Conservation (phyloP, 495 filamentous ascomycete genomes). For the Parathielavia hyrcaniae region DNA sequence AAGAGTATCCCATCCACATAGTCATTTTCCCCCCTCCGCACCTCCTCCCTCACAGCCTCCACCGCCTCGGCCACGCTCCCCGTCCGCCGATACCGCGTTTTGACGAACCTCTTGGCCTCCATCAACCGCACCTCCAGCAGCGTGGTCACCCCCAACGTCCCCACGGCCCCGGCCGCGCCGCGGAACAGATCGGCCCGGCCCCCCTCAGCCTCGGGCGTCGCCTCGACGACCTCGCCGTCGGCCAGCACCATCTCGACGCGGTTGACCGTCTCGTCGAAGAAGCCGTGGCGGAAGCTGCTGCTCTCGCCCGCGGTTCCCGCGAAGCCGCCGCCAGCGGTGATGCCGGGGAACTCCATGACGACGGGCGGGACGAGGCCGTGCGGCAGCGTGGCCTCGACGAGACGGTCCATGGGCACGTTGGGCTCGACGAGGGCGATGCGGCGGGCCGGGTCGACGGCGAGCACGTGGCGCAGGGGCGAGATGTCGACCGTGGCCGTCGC, state of each 20-base stretch:
- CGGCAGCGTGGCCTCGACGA: constrained; percentile 48
- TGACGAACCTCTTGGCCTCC: constrained; percentile 46
- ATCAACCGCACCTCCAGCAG: constrained; percentile 51
- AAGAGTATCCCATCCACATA: constrained; percentile 48
- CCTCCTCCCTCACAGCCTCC: constrained; percentile 16
- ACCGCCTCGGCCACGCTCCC: constrained; percentile 15
- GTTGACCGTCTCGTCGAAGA: constrained; percentile 52
- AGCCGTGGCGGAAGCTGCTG: constrained; percentile 53
- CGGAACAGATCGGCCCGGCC: constrained; percentile 50
- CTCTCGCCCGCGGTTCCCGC: constrained; percentile 57
- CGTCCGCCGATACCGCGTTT: constrained; percentile 42
- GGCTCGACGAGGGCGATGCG: constrained; percentile 54
- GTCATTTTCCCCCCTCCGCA: constrained; percentile 34
- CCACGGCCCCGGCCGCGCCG: constrained; percentile 53
- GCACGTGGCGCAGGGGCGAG: constrained; percentile 46
- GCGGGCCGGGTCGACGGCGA: constrained; percentile 43
- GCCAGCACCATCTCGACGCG: constrained; percentile 55
- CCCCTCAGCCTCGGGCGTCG: constrained; percentile 25
- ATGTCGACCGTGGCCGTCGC: constrained; percentile 45
- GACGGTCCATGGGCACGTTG: constrained; percentile 57
- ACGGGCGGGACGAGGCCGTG: constrained; percentile 52
- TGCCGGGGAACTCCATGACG: constrained; percentile 60
- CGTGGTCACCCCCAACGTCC: constrained; percentile 54
- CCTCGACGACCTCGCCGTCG: constrained; percentile 44
- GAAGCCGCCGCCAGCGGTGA: constrained; percentile 60